Evolutionary conservation across 2,329 filamentous ascomycete genomes (phyloP).

Genomic region (Neofusicoccum cordaticola): DNA sequence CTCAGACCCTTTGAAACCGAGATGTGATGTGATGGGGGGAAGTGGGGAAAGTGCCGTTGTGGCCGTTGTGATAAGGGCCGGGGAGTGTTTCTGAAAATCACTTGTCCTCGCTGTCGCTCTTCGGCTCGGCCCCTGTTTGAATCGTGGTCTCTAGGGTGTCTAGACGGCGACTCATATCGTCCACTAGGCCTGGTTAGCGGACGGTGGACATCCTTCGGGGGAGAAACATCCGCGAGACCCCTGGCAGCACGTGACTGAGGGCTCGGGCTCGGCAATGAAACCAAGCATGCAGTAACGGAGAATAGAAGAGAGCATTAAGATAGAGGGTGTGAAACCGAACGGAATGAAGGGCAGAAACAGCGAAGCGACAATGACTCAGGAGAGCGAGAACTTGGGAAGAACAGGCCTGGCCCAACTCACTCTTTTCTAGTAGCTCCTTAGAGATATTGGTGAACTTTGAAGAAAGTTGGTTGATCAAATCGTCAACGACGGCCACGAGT

Average conservation of each 20-base stretch:
- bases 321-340: not conserved
- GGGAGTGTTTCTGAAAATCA: not conserved
- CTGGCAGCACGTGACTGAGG: not conserved
- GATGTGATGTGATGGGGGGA: not conserved
- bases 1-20: not conserved
- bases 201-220: not conserved
- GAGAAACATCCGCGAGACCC: not conserved
- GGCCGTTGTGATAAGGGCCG: not conserved
- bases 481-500: slow-evolving; percentile 76
- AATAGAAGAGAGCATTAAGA: not conserved
- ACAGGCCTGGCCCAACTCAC: slow-evolving; percentile 50
- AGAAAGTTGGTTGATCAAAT: slow-evolving; percentile 78
- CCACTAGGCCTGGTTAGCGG: slow-evolving; percentile 58
- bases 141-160: slow-evolving; percentile 79
- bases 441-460: slow-evolving; percentile 84
- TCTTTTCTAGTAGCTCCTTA: slow-evolving; percentile 83
- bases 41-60: not conserved
- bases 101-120: slow-evolving; percentile 13
- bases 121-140: slow-evolving; percentile 45
- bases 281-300: not conserved
- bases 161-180: slow-evolving; percentile 84
- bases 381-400: not conserved
- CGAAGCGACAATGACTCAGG: not conserved
- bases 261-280: not conserved
- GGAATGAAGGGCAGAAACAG: not conserved